Conservation (phyloP, 2,329 filamentous ascomycete species). For the Allantophomopsis lycopodina region DNA sequence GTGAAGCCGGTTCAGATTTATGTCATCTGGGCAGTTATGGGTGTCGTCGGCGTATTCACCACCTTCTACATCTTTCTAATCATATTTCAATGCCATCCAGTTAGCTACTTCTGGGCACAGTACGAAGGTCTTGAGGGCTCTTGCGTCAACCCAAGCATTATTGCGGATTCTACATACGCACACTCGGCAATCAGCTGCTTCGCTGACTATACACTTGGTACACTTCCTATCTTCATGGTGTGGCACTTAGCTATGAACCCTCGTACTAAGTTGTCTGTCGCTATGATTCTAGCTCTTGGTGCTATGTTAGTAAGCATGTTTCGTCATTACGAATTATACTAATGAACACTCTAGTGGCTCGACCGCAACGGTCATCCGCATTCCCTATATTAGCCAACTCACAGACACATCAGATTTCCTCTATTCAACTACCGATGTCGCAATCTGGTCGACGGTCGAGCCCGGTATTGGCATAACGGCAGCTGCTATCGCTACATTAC, state of each 20-base stretch:
- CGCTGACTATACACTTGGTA: slow-evolving; percentile 25
- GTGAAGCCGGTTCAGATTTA: slow-evolving; percentile 16
- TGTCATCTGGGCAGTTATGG: slow-evolving; percentile 19
- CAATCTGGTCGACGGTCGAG: slow-evolving; percentile 30
- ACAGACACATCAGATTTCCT: slow-evolving; percentile 21
- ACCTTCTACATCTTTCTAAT: slow-evolving; percentile 23
- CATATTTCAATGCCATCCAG: slow-evolving; percentile 23
- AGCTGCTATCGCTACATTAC: slow-evolving; percentile 24
- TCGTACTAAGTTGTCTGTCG: slow-evolving; percentile 22
- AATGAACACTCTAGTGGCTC: slow-evolving; percentile 19
- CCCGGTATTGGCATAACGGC: slow-evolving; percentile 25
- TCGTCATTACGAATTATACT: slow-evolving; percentile 1
- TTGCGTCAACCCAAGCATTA: slow-evolving; percentile 18
- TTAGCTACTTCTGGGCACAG: slow-evolving; percentile 24
- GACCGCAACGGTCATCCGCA: slow-evolving; percentile 26
- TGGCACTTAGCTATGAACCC: slow-evolving; percentile 26
- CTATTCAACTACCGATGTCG: slow-evolving; percentile 25
- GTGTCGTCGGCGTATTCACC: slow-evolving; percentile 19
- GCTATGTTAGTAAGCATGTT: slow-evolving; percentile 20
- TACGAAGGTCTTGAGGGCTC: slow-evolving; percentile 17
- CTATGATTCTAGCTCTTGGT: slow-evolving; percentile 16
- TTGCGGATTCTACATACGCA: slow-evolving; percentile 20
- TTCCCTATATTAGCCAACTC: slow-evolving; percentile 25
- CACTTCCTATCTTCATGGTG: slow-evolving; percentile 25
- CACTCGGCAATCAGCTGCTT: slow-evolving; percentile 24